These are phyloP conservation scores for Starmerella tilneyi DNA, from an alignment of 805 yeast genomes.

Conservation along the genomic window DNA sequence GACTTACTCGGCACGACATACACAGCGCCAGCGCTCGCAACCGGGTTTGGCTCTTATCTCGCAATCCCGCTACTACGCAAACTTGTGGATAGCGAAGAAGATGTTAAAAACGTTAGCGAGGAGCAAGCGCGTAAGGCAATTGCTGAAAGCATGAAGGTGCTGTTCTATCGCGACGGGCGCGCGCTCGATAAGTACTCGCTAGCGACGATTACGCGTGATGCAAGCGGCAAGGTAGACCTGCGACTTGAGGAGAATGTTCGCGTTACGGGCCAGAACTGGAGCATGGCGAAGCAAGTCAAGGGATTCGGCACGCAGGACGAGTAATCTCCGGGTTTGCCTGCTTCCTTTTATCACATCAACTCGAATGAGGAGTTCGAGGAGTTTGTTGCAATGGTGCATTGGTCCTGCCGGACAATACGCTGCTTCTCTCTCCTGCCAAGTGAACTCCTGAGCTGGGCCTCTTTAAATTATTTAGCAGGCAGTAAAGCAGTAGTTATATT, in stretches of 20 bases:
- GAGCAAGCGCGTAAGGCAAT: conserved; percentile 69
- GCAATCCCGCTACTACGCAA: conserved; percentile 88
- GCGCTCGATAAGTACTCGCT: conserved; percentile 76
- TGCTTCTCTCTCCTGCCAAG: too few relatives aligned
- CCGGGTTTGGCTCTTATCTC: conserved; percentile 93
- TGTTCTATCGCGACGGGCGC: conserved; percentile 93
- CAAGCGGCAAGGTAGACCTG: conserved; percentile 47
- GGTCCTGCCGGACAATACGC: too few relatives aligned
- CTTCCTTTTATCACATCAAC: too few relatives aligned
- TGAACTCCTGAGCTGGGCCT: too few relatives aligned
- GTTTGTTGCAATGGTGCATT: too few relatives aligned
- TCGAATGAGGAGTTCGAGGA: too few relatives aligned
- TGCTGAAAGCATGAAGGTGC: conserved; percentile 80
- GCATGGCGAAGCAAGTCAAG: conserved; percentile 72
- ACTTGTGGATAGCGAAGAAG: conserved; percentile 67
- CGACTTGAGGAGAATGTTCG: conserved; percentile 16
- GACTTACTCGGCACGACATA: conserved; percentile 88
- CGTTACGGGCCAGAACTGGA: conserved; percentile 28
- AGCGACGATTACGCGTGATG: conserved; percentile 56
- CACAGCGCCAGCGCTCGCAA: conserved; percentile 78
- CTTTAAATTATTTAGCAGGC: too few relatives aligned
- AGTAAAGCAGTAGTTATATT: too few relatives aligned
- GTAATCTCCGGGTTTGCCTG: not conserved
- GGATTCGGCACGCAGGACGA: conserved; percentile 59
- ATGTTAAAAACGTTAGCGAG: conserved; percentile 56